phyloP scores from a whole-genome alignment of 2,329 filamentous ascomycete genomes.

The Amphichorda felina region DNA sequence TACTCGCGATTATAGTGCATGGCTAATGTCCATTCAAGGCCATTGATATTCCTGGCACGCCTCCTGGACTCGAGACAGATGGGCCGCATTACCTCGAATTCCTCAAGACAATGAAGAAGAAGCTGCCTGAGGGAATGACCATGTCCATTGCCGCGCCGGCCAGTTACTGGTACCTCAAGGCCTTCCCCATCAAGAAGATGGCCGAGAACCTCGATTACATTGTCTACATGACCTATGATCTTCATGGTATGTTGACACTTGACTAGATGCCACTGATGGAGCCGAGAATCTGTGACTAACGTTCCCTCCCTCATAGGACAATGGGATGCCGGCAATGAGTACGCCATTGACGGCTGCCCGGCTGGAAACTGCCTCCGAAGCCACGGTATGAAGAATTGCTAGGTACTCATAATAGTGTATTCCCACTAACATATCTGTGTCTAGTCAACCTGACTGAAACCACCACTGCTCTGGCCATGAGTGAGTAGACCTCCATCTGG shows the following conservation, averaged over 20 bases:
- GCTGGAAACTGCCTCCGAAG: conserved; percentile 20
- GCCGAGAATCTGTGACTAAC: too few species aligned
- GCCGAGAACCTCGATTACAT: conserved; percentile 5
- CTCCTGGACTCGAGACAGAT: conserved; percentile 8
- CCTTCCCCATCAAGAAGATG: conserved; percentile 6
- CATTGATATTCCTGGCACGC: conserved; percentile 11
- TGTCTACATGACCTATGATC: conserved; percentile 6
- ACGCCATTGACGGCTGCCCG: conserved; percentile 9
- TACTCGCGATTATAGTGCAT: too few species aligned
- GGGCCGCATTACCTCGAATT: conserved; percentile 7
- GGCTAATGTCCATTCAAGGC: too few species aligned
- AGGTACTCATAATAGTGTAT: too few species aligned
- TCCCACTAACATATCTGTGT: too few species aligned
- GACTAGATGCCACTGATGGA: too few species aligned
- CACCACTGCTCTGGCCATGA: conserved; percentile 15
- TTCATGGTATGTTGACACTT: too few species aligned
- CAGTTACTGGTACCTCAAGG: conserved; percentile 12
- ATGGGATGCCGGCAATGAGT: conserved; percentile 19
- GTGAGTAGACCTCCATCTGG: too few species aligned
- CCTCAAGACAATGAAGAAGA: conserved; percentile 3
- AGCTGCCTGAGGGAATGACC: conserved; percentile 9
- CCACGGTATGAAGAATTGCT: too few species aligned
- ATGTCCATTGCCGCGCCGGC: conserved; percentile 6
- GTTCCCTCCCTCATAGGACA: too few species aligned
- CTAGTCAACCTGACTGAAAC: conserved; percentile 26